These are phyloP conservation scores for Coprinopsis strossmayeri DNA, from an alignment of 768 basidiomycete genomes.

Conservation along the genomic window DNA sequence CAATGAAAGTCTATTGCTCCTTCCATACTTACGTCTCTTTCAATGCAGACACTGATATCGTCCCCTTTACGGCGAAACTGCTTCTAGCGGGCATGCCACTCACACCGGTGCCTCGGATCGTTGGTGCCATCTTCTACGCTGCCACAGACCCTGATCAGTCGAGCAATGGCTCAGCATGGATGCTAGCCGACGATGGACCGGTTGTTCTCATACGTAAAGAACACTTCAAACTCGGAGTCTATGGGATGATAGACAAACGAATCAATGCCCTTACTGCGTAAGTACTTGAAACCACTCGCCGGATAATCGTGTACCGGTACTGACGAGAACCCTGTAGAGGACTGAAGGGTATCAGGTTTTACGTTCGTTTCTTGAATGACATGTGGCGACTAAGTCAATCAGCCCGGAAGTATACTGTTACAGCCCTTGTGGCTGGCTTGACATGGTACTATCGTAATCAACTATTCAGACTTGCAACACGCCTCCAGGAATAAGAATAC, in stretches of 20 bases:
- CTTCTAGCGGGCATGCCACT: slow-evolving; percentile 43
- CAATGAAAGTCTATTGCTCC: background rate
- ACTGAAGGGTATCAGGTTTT: slow-evolving; percentile 19
- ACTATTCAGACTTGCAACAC: too few relatives aligned
- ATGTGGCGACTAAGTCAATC: slow-evolving; percentile 23
- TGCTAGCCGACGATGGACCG: slow-evolving; percentile 44
- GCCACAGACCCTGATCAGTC: slow-evolving; percentile 38
- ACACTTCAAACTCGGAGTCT: slow-evolving; percentile 44
- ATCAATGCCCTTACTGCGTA: slow-evolving; percentile 18
- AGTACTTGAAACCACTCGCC: too few relatives aligned
- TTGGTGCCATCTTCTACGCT: slow-evolving; percentile 45
- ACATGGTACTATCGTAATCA: slow-evolving; percentile 23
- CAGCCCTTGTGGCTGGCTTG: slow-evolving; percentile 19
- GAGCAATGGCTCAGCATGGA: slow-evolving; percentile 40
- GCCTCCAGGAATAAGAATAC: too few relatives aligned
- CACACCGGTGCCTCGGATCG: slow-evolving; percentile 39
- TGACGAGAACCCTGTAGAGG: background rate
- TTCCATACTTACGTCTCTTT: background rate
- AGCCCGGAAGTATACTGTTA: slow-evolving; percentile 17
- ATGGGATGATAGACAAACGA: slow-evolving; percentile 43
- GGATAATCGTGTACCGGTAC: background rate
- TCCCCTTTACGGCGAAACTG: slow-evolving; percentile 31
- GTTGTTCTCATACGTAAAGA: slow-evolving; percentile 41
- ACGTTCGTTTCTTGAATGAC: slow-evolving; percentile 22
- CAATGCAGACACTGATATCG: slow-evolving; percentile 39